phyloP scores from a whole-genome alignment of 2,329 filamentous ascomycete species.

The Fusarium xyrophilum region DNA sequence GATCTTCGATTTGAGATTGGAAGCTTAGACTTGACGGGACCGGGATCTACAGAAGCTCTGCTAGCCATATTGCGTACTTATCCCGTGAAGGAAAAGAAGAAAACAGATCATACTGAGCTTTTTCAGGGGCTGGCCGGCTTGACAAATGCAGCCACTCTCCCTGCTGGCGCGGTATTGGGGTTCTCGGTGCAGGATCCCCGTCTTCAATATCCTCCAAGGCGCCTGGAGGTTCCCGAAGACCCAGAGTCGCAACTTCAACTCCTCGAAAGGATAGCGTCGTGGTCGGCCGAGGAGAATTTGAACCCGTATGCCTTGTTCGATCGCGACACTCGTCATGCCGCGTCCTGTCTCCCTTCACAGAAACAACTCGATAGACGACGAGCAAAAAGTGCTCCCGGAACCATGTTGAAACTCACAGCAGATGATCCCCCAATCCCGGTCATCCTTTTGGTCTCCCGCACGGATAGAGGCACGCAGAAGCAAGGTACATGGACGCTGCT shows the following conservation, averaged over 20 bases:
- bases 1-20: conserved; percentile 74
- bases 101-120: conserved; percentile 52
- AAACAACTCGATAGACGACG: conserved; percentile 82
- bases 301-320: conserved; percentile 69
- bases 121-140: conserved; percentile 64
- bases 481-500: conserved; percentile 83
- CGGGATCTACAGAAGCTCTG: conserved; percentile 80
- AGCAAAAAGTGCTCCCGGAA: conserved; percentile 66
- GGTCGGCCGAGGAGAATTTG: conserved; percentile 67
- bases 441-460: conserved; percentile 69
- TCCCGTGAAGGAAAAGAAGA: conserved; percentile 40
- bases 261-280: conserved; percentile 67
- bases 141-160: conserved; percentile 73
- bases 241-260: conserved; percentile 52
- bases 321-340: conserved; percentile 68
- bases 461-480: conserved; percentile 53
- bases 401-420: conserved; percentile 61
- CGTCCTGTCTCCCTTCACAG: conserved; percentile 74
- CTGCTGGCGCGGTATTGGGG: conserved; percentile 71
- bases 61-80: conserved; percentile 70
- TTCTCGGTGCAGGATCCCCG: conserved; percentile 83
- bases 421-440: conserved; percentile 81
- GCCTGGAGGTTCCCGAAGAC: conserved; percentile 52
- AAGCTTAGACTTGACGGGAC: conserved; percentile 65
- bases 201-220: conserved; percentile 75